Percentiles rank a stretch among this genome's conserved stretches.
These are phyloP conservation scores for Chenopodium quinoa DNA, from an alignment of 148 eudicot species.

Conservation along the genomic window DNA sequence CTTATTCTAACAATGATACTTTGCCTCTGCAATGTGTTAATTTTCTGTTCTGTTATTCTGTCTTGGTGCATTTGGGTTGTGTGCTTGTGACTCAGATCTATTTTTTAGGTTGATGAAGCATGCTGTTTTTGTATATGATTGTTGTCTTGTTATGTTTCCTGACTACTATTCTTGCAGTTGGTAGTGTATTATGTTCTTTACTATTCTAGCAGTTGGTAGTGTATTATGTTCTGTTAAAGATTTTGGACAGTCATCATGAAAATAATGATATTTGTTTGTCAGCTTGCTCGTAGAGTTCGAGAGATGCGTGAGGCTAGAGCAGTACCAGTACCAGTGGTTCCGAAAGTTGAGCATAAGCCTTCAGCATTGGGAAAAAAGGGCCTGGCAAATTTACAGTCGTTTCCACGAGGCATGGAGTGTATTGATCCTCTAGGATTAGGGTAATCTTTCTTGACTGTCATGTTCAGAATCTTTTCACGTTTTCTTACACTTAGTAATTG, in stretches of 20 bases:
- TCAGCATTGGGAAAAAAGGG: conserved; percentile 56
- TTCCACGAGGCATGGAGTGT: conserved; percentile 97
- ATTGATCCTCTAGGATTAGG: conserved; percentile 96
- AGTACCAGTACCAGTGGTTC: conserved; percentile 60
- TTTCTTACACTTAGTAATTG: neutral
- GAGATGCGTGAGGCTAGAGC: conserved; percentile 94
- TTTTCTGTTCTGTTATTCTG: neutral
- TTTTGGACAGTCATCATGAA: conserved; percentile 13
- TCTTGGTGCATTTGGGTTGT: neutral
- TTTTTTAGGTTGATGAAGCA: neutral
- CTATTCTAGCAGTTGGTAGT: neutral
- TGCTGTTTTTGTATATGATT: neutral
- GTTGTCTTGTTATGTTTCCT: neutral
- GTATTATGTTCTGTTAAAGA: neutral
- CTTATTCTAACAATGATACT: neutral
- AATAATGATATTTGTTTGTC: conserved; percentile 23
- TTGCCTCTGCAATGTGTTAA: neutral
- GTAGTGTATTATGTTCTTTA: conserved; percentile 1
- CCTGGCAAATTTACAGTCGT: conserved; percentile 67
- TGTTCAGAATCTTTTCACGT: neutral
- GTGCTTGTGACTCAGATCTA: neutral
- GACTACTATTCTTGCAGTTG: neutral
- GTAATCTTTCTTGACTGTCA: conserved; percentile 39
- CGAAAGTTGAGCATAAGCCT: conserved; percentile 61
- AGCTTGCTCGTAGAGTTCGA: conserved; percentile 97